Evolutionary conservation across 495 filamentous ascomycete species (phyloP), one percentile per base, ranked within the genome.

Genomic region (Aspergillus egyptiacus): DNA sequence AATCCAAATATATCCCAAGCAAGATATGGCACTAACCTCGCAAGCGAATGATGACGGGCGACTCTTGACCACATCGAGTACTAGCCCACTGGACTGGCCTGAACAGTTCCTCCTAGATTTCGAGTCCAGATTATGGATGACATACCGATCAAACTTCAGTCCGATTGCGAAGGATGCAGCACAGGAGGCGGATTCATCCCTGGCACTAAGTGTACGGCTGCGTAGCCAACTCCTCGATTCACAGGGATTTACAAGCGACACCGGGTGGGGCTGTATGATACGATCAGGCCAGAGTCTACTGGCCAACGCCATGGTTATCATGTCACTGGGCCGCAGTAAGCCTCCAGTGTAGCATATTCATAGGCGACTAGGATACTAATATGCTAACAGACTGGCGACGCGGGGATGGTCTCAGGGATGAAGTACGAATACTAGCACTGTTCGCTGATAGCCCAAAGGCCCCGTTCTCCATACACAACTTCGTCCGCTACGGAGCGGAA

Each of bases 241-340:
- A 22, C 74, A 74, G 19, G 91, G 89, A 15, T 99, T 99, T 69
- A 84, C 88, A 17, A 91, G 87, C 2, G 94, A 99, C 66, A 88
- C 87, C 0, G 93, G 93, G 27, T 99, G 94, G 90, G 94, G 94
- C 1, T 99, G 94, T 60, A 99, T 99, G 94, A 97, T 99, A 55
- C 76, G 94, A 56, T 95, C 91, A 0, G 94, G 93, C 9, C 94
- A 99, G 69, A 87, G 88, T 56, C 72, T 99, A 13, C 71, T 99
- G 25, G 93, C 91, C 28, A 97, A 97, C 62, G 76, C 91, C 4
- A 68, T 97, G 46, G 62, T 76, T 9, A 76, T 85, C 18, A 66
- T 91, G 30, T 72, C 72, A 38, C 70, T 96, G 24, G 93, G 93
- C 5, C 82, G 93, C 76, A 86, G 89, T 89, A 79, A 51, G 48